Base-by-base conservation (phyloP, 495 filamentous ascomycete species). In the Penicillium ochrochloron region DNA sequence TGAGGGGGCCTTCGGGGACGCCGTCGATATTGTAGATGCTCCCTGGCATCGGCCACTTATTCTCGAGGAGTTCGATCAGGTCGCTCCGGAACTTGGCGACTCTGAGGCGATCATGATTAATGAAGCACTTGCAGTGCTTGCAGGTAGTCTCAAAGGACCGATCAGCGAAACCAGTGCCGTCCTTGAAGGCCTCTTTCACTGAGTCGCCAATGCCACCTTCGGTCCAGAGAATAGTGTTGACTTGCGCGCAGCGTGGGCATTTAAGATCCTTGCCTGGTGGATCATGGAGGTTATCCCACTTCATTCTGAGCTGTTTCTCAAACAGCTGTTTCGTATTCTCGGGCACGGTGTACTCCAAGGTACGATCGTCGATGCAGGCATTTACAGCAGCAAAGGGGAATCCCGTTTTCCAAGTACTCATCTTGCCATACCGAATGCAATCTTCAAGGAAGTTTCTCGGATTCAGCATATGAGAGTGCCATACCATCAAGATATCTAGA, bases 401-500 rank as follows among this genome's bases (percentile, higher is more conserved):
- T 4, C 87, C 86, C 0, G 84, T 83, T 23, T 66, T 74, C 86
- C 90, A 93, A 31, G 93, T 76, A 9, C 77, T 73, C 58, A 83
- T 76, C 33, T 85, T 75, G 2, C 86, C 86, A 46, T 81, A 81
- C 11, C 90, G 80, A 57, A 93, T 76, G 65, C 87, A 88, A 67
- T 96, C 92, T 66, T 96, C 92, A 3, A 92, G 82, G 67, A 87
- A 96, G 57, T 78, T 77, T 44, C 90, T 78, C 3, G 92, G 92
- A 64, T 94, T 95, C 6, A 96, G 83, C 85, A 92, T 87, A 68
- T 92, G 91, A 5, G 90, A 79, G 74, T 96, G 92, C 91, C 90
- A 93, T 0, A 96, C 91, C 91, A 96, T 92, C 48, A 96, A 74
- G 4, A 96, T 88, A 72, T 96, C 92, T 87, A 66, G 27, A 19